Conservation (phyloP, 352 stramenopile genomes). For the Globisporangium solare region DNA sequence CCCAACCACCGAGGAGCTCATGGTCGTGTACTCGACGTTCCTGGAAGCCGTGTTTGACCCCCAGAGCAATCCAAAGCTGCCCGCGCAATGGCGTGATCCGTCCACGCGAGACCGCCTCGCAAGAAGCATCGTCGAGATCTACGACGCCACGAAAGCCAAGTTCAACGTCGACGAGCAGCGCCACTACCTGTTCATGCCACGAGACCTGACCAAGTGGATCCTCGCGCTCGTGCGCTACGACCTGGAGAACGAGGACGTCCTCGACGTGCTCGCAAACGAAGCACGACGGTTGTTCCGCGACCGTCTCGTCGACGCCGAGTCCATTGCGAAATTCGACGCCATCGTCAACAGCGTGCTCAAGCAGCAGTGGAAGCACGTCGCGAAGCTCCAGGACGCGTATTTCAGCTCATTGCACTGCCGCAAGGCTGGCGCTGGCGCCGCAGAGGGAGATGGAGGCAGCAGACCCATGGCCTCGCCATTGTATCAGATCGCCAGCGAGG, state of each 20-base stretch:
- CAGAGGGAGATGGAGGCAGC: slow-evolving; percentile 3
- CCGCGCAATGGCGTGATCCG: slow-evolving; percentile 43
- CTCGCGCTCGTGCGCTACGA: slow-evolving; percentile 89
- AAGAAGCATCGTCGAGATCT: slow-evolving; percentile 89
- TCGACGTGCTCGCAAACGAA: slow-evolving; percentile 91
- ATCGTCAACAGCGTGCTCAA: slow-evolving; percentile 84
- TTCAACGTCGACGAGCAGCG: slow-evolving; percentile 92
- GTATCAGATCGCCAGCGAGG: slow-evolving; percentile 61
- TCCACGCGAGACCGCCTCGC: slow-evolving; percentile 81
- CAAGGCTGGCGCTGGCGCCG: slow-evolving; percentile 18
- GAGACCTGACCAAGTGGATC: slow-evolving; percentile 91
- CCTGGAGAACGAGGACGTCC: slow-evolving; percentile 79
- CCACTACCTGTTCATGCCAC: slow-evolving; percentile 94
- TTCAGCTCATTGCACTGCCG: slow-evolving; percentile 81
- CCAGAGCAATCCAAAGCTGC: slow-evolving; percentile 26
- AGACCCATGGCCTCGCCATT: slow-evolving; percentile 27
- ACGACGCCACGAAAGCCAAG: slow-evolving; percentile 82
- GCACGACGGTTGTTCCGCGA: slow-evolving; percentile 87
- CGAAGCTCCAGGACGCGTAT: slow-evolving; percentile 79
- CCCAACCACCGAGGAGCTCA: slow-evolving; percentile 85
- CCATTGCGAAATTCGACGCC: slow-evolving; percentile 73
- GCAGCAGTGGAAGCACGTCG: slow-evolving; percentile 73
- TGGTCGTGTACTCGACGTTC: slow-evolving; percentile 88
- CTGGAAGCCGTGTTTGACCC: slow-evolving; percentile 72
- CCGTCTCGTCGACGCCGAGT: slow-evolving; percentile 82